Percentiles rank a stretch among this genome's conserved stretches.
phyloP scores from a whole-genome alignment of 108 stramenopile genomes.

The Discostella pseudostelligera region DNA sequence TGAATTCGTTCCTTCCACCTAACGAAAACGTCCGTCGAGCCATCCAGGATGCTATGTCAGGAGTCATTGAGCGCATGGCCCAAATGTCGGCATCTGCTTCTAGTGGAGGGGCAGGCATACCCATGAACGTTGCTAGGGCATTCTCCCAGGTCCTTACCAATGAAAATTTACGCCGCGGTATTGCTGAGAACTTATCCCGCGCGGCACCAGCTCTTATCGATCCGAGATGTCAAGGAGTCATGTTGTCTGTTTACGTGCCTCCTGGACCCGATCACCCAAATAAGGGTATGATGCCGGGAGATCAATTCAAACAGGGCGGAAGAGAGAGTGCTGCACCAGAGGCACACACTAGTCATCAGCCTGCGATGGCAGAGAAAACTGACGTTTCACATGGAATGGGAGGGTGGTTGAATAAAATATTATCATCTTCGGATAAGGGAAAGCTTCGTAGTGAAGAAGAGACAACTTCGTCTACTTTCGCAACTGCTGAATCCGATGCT shows the following conservation, averaged over 20 bases:
- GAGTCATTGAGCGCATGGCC: conserved; percentile 72
- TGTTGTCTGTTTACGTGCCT: conserved; percentile 87
- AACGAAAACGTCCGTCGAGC: conserved; percentile 71
- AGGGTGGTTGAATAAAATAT: conserved; percentile 81
- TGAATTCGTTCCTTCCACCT: conserved; percentile 44
- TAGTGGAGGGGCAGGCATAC: conserved; percentile 35
- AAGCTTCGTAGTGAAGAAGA: conserved; percentile 8
- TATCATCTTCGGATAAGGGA: conserved; percentile 42
- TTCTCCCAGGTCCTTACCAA: conserved; percentile 79
- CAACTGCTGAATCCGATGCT: conserved; percentile 28
- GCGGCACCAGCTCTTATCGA: conserved; percentile 88
- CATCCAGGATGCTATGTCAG: conserved; percentile 75
- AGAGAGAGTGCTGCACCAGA: not conserved
- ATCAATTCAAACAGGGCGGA: conserved; percentile 33
- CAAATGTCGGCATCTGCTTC: conserved; percentile 44
- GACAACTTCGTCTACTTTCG: not conserved
- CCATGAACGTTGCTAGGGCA: conserved; percentile 68
- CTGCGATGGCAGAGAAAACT: conserved; percentile 18
- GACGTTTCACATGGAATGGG: conserved; percentile 51
- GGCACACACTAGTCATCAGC: conserved; percentile 10
- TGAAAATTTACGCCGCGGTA: conserved; percentile 72
- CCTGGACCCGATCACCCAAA: conserved; percentile 68
- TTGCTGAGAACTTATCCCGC: conserved; percentile 79
- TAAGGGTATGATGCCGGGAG: conserved; percentile 62
- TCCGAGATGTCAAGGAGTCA: conserved; percentile 88